Percentiles rank a stretch among this genome's conserved stretches.
These are phyloP conservation scores for Vitis rupestris DNA, from an alignment of 164 flowering plant genomes.

Conservation along the genomic window DNA sequence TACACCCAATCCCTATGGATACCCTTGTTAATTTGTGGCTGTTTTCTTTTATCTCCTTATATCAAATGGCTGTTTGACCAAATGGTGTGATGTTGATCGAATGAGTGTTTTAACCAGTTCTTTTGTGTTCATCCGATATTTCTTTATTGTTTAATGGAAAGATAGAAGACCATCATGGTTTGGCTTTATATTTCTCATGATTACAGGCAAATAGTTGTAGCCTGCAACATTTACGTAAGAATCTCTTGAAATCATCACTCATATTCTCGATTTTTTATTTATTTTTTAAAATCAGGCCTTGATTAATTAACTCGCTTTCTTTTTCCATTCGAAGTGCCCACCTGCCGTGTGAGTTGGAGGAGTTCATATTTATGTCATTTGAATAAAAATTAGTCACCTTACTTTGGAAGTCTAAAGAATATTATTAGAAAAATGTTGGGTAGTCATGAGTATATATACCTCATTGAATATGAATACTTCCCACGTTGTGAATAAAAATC, in stretches of 20 bases:
- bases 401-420: neutral
- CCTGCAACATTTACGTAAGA: conserved; percentile 12
- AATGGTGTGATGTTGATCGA: conserved; percentile 4
- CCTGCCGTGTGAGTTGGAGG: neutral
- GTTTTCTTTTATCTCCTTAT: conserved; percentile 3
- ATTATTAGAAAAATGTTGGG: neutral
- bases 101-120: conserved; percentile 4
- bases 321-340: neutral
- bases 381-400: neutral
- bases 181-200: neutral
- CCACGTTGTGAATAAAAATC: too few relatives aligned
- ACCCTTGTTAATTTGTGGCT: neutral
- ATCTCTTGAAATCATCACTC: neutral
- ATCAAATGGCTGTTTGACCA: conserved; percentile 1
- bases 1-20: neutral
- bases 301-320: too few relatives aligned
- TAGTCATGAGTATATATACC: too few relatives aligned
- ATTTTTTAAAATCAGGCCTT: too few relatives aligned
- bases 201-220: neutral
- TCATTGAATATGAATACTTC: too few relatives aligned
- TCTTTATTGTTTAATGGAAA: conserved; percentile 2
- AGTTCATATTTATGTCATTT: neutral
- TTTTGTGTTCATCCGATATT: conserved; percentile 2
- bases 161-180: neutral
- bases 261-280: neutral